These are phyloP conservation scores for Lentinula boryana DNA, from an alignment of 768 basidiomycete species.

Conservation along the genomic window DNA sequence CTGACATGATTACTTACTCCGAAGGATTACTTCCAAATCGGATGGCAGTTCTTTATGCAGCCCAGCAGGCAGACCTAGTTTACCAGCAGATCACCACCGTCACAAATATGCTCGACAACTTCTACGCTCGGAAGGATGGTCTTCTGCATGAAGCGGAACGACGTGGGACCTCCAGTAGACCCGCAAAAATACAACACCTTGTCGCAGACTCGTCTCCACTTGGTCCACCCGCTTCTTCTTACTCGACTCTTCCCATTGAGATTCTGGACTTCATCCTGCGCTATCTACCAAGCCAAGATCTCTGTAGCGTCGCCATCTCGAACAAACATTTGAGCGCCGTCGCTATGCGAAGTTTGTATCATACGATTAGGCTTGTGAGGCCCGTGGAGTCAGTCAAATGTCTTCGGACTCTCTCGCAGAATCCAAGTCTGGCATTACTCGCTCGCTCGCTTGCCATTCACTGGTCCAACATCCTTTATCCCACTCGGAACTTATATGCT, in stretches of 20 bases:
- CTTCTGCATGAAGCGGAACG: not conserved
- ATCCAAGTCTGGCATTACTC: constrained; percentile 27
- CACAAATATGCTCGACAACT: not conserved
- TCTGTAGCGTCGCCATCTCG: constrained; percentile 17
- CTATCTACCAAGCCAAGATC: constrained; percentile 18
- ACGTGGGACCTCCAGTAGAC: not conserved
- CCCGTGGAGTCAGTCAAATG: constrained; percentile 27
- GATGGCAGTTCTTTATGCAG: not conserved
- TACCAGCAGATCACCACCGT: constrained; percentile 3
- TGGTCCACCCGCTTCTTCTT: not conserved
- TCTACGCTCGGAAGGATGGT: not conserved
- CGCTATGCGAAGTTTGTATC: constrained; percentile 28
- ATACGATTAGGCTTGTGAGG: constrained; percentile 25
- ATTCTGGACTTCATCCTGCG: constrained; percentile 26
- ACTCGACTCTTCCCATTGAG: constrained; percentile 25
- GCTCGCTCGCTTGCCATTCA: constrained; percentile 45
- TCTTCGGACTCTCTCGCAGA: constrained; percentile 32
- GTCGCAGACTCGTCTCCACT: not conserved
- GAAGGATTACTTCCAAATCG: not conserved
- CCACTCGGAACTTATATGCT: constrained; percentile 43
- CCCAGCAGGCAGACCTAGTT: constrained; percentile 2
- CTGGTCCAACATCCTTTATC: constrained; percentile 21
- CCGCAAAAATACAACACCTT: not conserved
- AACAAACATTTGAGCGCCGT: constrained; percentile 21
- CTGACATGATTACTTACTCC: not conserved